Percentiles rank a stretch among this genome's conserved stretches.
Conservation (phyloP, 768 basidiomycete species). For the Lactarius tabidus region DNA sequence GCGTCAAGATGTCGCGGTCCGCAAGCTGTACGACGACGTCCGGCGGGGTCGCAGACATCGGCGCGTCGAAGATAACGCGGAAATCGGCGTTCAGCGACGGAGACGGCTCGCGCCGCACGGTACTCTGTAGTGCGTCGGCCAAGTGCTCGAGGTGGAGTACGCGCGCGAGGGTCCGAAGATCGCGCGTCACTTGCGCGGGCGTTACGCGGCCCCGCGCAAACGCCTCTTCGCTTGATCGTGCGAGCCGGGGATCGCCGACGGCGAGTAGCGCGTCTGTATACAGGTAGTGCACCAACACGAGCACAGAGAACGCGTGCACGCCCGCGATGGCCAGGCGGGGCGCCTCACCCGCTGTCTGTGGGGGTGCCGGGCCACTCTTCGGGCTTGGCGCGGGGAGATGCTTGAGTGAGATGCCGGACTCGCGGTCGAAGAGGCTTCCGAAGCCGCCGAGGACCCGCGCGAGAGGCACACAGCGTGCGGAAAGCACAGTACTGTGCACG, state of each 20-base stretch:
- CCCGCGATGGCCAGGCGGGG: slow-evolving; percentile 45
- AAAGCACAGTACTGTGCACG: slow-evolving; percentile 64
- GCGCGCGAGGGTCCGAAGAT: slow-evolving; percentile 57
- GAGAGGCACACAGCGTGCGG: slow-evolving; percentile 51
- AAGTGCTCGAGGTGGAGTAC: slow-evolving; percentile 58
- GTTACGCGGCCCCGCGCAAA: slow-evolving; percentile 41
- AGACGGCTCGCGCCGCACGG: slow-evolving; percentile 51
- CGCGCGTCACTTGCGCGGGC: slow-evolving; percentile 49
- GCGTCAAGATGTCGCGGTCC: slow-evolving; percentile 60
- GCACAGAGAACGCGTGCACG: slow-evolving; percentile 59
- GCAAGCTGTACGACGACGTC: slow-evolving; percentile 72
- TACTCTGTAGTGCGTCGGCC: slow-evolving; percentile 49
- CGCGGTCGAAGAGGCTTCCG: slow-evolving; percentile 13
- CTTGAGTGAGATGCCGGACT: slow-evolving; percentile 32
- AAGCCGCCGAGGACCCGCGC: slow-evolving; percentile 39
- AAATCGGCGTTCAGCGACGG: slow-evolving; percentile 52
- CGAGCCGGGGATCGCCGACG: slow-evolving; percentile 77
- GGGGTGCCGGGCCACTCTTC: slow-evolving; percentile 6
- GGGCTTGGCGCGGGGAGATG: slow-evolving; percentile 27
- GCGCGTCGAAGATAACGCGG: slow-evolving; percentile 40
- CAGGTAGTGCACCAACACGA: slow-evolving; percentile 80
- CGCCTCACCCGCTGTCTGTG: slow-evolving; percentile 12
- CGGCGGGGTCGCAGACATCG: slow-evolving; percentile 38
- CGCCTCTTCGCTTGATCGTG: slow-evolving; percentile 39
- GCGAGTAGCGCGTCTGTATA: slow-evolving; percentile 83